phyloP scores from a whole-genome alignment of 257 asterid species.

The Solanum corneliomulleri region DNA sequence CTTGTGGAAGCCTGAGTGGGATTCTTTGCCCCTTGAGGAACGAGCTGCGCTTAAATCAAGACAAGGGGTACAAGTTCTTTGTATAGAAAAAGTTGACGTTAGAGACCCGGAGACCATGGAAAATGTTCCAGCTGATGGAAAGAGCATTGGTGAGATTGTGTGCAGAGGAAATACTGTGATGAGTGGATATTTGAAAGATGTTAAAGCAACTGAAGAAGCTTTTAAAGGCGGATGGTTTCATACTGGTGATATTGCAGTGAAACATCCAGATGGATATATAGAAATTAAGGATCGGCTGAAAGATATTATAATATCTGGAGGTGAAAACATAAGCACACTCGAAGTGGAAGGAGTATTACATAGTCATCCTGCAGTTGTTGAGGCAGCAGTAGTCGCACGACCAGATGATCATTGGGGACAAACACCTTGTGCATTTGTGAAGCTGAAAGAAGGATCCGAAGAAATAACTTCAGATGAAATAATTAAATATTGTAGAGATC shows the following conservation, averaged over 20 bases:
- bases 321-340: constrained; percentile 19
- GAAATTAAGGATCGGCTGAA: constrained; percentile 18
- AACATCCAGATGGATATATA: not conserved
- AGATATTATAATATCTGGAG: constrained; percentile 3
- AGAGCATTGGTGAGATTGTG: constrained; percentile 15
- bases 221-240: not conserved
- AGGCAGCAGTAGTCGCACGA: constrained; percentile 22
- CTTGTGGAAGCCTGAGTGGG: constrained; percentile 25
- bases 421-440: constrained; percentile 27
- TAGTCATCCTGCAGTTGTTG: not conserved
- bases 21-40: constrained; percentile 8
- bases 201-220: not conserved
- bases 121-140: constrained; percentile 22
- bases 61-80: constrained; percentile 16
- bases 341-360: constrained; percentile 18
- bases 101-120: constrained; percentile 4
- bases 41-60: constrained; percentile 7
- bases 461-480: constrained; percentile 7
- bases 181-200: not conserved
- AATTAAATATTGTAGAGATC: not conserved
- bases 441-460: constrained; percentile 13
- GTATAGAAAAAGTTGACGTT: constrained; percentile 18
- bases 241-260: not conserved
- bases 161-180: constrained; percentile 22
- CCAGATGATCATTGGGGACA: constrained; percentile 32